These are phyloP conservation scores for Hamamelis virginiana DNA, from an alignment of 164 flowering plant species.

Conservation along the genomic window DNA sequence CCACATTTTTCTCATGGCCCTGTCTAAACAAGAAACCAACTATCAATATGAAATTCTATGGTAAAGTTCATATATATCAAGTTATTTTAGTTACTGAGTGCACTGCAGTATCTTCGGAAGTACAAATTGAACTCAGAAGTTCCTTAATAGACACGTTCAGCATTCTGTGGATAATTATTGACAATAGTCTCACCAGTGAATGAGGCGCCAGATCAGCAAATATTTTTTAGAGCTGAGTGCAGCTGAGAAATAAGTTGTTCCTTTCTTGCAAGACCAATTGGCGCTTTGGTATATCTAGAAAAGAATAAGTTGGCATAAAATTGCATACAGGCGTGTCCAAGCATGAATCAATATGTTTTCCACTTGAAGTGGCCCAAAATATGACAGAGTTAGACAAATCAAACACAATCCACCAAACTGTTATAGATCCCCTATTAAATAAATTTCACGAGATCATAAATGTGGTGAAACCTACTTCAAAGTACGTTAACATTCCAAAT, in stretches of 20 bases:
- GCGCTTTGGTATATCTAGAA: slow-evolving; percentile 30
- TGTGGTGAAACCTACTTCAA: no score
- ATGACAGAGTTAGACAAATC: background rate
- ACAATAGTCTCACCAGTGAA: slow-evolving; percentile 53
- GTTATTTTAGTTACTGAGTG: no score
- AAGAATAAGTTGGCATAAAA: slow-evolving; percentile 56
- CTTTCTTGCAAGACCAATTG: slow-evolving; percentile 53
- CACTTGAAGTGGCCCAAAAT: slow-evolving; percentile 69
- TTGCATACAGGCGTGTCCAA: slow-evolving; percentile 75
- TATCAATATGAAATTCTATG: no score
- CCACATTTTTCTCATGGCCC: no score
- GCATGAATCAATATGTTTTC: slow-evolving; percentile 62
- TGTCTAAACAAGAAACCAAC: no score
- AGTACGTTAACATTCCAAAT: no score
- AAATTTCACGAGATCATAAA: no score
- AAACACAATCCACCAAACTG: no score
- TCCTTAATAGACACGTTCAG: slow-evolving; percentile 42
- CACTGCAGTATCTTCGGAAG: no score
- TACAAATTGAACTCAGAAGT: slow-evolving; percentile 43
- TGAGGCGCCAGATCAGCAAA: slow-evolving; percentile 70
- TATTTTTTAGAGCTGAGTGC: slow-evolving; percentile 59
- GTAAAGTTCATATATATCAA: no score
- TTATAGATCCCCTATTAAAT: no score
- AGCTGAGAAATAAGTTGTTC: slow-evolving; percentile 66
- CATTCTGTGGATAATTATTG: slow-evolving; percentile 52